Evolutionary conservation across 2,329 filamentous ascomycete genomes (phyloP), one percentile per base, ranked within the genome.

Genomic region (Ophiostoma ulmi): DNA sequence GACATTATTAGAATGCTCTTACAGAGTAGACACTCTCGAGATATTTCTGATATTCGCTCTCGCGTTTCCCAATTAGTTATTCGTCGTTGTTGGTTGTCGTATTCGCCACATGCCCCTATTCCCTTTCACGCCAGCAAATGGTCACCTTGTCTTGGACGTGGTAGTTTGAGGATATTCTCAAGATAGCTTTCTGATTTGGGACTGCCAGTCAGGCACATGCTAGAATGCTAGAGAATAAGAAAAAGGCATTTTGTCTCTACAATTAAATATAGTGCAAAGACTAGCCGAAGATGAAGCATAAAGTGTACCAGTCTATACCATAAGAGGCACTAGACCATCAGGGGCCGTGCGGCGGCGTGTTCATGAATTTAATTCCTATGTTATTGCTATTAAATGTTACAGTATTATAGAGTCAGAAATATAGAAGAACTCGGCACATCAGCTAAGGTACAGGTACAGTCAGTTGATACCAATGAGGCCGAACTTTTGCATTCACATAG

Each of bases 231-330:
- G 3, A 31, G 31, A 31, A 31, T 1, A 31, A 31, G 31, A 31
- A 31, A 31, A 31, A 31, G 3, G 31, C 31, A 31, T 31, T 26
- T 5, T 58, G 26, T 22, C n/a, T 26, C n/a, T 31, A 63, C 58
- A 20, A 63, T 3, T 6, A n/a, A 20, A 8, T 36, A 11, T 13
- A 6, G 11, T 63, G 26, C 44, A 44, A 39, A 13, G 41, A 17
- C 41, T 44, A 20, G 3, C 44, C 38, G 10, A 39, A 48, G n/a
- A 6, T 64, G 61, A 64, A 31, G 61, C 61, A 64, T 6, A n/a
- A 36, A 10, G 61, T 64, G 61, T 64, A 20, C 20, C 61, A 64
- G 61, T 22, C 61, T 64, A 39, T 64, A 36, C 61, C 31, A 64
- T 36, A n/a, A 36, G 31, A 38, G 35, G 61, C 61, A 39, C 38